Evolutionary conservation across 495 filamentous ascomycete genomes (phyloP).

Genomic region (Trichoderma orchidacearum): DNA sequence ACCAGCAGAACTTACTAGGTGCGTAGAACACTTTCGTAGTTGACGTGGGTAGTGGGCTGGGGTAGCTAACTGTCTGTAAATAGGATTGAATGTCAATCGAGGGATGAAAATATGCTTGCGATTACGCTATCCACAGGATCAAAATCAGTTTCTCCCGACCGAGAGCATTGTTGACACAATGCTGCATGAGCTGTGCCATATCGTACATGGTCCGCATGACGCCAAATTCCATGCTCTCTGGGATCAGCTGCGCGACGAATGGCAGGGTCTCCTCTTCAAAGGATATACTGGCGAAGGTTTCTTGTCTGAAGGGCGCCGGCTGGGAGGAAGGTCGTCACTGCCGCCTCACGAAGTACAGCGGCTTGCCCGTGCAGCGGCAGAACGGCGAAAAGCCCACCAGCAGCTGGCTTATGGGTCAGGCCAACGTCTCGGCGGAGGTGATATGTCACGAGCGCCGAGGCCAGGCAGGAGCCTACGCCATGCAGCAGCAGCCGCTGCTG

Average conservation of each 20-base stretch:
- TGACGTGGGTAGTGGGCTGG: not conserved
- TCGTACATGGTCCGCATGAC: slow-evolving; percentile 70
- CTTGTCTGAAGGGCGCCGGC: slow-evolving; percentile 55
- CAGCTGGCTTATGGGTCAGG: slow-evolving; percentile 48
- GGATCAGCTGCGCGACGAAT: slow-evolving; percentile 79
- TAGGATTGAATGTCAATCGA: slow-evolving; percentile 61
- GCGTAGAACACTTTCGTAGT: slow-evolving; percentile 6
- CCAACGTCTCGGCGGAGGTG: slow-evolving; percentile 55
- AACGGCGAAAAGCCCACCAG: slow-evolving; percentile 39
- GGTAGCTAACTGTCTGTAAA: not conserved
- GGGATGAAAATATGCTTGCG: slow-evolving; percentile 75
- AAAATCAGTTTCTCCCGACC: slow-evolving; percentile 63
- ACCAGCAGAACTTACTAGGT: slow-evolving; percentile 61
- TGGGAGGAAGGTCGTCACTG: slow-evolving; percentile 50
- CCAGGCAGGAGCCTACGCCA: slow-evolving; percentile 60
- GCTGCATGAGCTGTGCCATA: slow-evolving; percentile 94
- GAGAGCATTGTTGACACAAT: slow-evolving; percentile 81
- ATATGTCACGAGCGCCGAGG: slow-evolving; percentile 18
- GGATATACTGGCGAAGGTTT: slow-evolving; percentile 93
- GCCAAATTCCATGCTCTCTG: slow-evolving; percentile 70
- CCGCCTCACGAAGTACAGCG: slow-evolving; percentile 65
- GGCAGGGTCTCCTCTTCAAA: slow-evolving; percentile 56
- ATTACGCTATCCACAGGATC: slow-evolving; percentile 64
- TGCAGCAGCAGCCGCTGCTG: slow-evolving; percentile 60
- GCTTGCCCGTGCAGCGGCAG: slow-evolving; percentile 60